These are phyloP conservation scores for Plasmodium reichenowi DNA, from an alignment of 169 alveolate species.

Conservation along the genomic window DNA sequence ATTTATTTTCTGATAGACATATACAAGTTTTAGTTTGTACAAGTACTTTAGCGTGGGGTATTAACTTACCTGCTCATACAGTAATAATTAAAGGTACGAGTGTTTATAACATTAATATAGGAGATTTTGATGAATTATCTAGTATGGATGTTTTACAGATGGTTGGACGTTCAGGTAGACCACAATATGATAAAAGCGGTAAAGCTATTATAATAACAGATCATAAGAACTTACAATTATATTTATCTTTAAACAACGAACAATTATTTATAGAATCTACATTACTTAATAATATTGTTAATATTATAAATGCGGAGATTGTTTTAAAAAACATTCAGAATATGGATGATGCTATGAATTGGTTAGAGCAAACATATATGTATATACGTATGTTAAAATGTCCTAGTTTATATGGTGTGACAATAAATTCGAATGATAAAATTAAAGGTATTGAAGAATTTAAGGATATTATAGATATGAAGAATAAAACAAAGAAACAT, in stretches of 20 bases:
- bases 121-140: slow-evolving; percentile 97
- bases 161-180: slow-evolving; percentile 99
- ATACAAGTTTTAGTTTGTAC: slow-evolving; percentile 98
- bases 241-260: slow-evolving; percentile 96
- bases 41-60: slow-evolving; percentile 99
- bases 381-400: slow-evolving; percentile 93
- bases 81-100: slow-evolving; percentile 99
- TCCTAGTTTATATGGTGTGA: slow-evolving; percentile 93
- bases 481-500: slow-evolving; percentile 27
- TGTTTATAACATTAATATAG: slow-evolving; percentile 97
- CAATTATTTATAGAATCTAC: slow-evolving; percentile 98
- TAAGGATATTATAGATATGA: not conserved
- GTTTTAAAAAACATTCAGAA: slow-evolving; percentile 94
- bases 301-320: slow-evolving; percentile 99
- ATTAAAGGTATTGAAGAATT: slow-evolving; percentile 19
- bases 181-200: slow-evolving; percentile 98
- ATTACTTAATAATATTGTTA: slow-evolving; percentile 93
- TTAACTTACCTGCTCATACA: slow-evolving; percentile 99
- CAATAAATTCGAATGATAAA: slow-evolving; percentile 13
- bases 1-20: slow-evolving; percentile 96
- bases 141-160: slow-evolving; percentile 99
- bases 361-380: slow-evolving; percentile 98
- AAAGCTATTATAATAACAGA: slow-evolving; percentile 99
- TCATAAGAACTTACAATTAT: slow-evolving; percentile 95
- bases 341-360: slow-evolving; percentile 96